phyloP scores from a whole-genome alignment of 2,329 filamentous ascomycete genomes.

The Mollisiaceae sp. region DNA sequence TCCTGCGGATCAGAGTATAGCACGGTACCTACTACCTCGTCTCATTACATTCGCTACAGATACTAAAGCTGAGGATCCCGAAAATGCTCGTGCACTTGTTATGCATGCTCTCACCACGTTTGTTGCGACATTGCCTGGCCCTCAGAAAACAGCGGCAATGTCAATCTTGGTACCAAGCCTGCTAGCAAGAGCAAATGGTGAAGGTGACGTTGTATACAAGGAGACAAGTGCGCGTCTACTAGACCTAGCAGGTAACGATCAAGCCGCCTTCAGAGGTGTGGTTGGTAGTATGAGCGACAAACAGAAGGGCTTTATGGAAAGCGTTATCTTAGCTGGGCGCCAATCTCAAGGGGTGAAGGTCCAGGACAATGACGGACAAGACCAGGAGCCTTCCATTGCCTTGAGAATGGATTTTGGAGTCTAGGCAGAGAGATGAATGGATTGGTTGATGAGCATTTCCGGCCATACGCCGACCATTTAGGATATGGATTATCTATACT shows the following conservation, averaged over 20 bases:
- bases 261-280: slow-evolving; percentile 73
- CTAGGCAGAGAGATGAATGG: slow-evolving; percentile 15
- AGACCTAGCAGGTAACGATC: slow-evolving; percentile 80
- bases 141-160: slow-evolving; percentile 64
- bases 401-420: slow-evolving; percentile 89
- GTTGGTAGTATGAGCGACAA: slow-evolving; percentile 73
- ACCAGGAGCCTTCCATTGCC: slow-evolving; percentile 80
- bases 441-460: background rate
- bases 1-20: slow-evolving; percentile 72
- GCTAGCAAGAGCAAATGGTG: slow-evolving; percentile 71
- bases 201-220: slow-evolving; percentile 61
- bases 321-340: slow-evolving; percentile 72
- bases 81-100: slow-evolving; percentile 72
- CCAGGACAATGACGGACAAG: slow-evolving; percentile 50
- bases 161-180: slow-evolving; percentile 79
- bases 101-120: slow-evolving; percentile 79
- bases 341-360: slow-evolving; percentile 47
- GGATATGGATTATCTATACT: background rate
- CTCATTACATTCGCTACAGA: slow-evolving; percentile 77
- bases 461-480: background rate
- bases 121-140: slow-evolving; percentile 55
- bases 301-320: slow-evolving; percentile 80
- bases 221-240: slow-evolving; percentile 80
- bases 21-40: slow-evolving; percentile 74
- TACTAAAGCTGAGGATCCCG: slow-evolving; percentile 76